These are phyloP conservation scores for Thozetella sp. DNA, from an alignment of 495 filamentous ascomycete species.

Conservation along the genomic window DNA sequence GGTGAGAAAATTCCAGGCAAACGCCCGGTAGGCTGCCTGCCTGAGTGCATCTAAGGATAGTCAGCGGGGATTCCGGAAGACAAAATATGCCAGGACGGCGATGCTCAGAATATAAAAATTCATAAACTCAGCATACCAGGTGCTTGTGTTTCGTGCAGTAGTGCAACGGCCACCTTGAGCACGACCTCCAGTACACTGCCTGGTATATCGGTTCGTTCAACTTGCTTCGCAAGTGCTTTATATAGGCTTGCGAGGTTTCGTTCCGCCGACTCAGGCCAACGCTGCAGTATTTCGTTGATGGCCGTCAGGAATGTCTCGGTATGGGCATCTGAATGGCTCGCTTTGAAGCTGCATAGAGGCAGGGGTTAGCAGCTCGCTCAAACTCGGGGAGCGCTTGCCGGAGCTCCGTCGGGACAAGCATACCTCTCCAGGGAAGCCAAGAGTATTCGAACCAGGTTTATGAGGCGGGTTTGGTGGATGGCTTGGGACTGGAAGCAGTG, in stretches of 20 bases:
- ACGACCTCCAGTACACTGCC: background rate
- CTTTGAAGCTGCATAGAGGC: constrained; percentile 9
- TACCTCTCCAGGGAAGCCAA: constrained; percentile 31
- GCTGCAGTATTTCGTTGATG: background rate
- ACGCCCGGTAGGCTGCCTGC: constrained; percentile 29
- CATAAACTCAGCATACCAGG: constrained; percentile 14
- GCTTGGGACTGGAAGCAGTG: constrained; percentile 16
- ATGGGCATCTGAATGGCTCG: background rate
- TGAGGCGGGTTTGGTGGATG: constrained; percentile 23
- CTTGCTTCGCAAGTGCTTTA: background rate
- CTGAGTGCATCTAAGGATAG: constrained; percentile 11
- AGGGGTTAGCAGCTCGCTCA: constrained; percentile 2
- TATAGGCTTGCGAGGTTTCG: background rate
- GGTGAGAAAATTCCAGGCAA: constrained; percentile 38
- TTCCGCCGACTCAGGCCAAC: background rate
- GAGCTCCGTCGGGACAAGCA: background rate
- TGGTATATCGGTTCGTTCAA: background rate
- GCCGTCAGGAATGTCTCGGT: background rate
- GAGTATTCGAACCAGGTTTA: constrained; percentile 31
- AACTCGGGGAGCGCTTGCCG: background rate
- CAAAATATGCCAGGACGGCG: background rate
- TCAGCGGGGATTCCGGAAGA: background rate
- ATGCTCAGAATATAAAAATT: background rate
- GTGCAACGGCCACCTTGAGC: background rate
- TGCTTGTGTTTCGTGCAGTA: constrained; percentile 1